Evolutionary conservation across 495 filamentous ascomycete genomes (phyloP).

Genomic region (Neurospora africana): DNA sequence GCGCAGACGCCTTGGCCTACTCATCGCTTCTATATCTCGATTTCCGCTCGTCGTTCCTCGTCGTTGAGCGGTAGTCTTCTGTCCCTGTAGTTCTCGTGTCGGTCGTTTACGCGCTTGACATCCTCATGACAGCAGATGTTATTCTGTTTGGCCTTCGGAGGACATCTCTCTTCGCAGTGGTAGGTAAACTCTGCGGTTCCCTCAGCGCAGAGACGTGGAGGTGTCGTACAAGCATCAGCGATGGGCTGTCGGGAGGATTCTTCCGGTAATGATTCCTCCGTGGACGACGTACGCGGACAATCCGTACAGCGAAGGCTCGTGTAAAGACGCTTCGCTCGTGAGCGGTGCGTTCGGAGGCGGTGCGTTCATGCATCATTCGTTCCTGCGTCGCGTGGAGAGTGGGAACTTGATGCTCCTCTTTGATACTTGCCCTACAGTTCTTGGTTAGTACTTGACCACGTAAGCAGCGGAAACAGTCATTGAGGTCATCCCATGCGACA

Average conservation of each 20-base stretch:
- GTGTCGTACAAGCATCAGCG: not conserved
- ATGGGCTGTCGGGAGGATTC: not conserved
- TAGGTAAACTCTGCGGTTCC: not conserved
- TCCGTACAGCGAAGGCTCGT: too few species aligned
- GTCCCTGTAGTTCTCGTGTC: not conserved
- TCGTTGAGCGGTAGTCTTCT: not conserved
- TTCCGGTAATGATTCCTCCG: not conserved
- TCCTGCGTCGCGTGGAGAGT: not conserved
- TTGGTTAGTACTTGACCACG: not conserved
- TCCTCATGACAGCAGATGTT: not conserved
- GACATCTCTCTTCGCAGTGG: not conserved
- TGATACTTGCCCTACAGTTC: not conserved
- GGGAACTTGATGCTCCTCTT: not conserved
- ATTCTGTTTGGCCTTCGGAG: not conserved
- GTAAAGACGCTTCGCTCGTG: not conserved
- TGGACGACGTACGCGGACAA: not conserved
- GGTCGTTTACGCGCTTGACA: accelerated
- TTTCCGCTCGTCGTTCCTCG: not conserved
- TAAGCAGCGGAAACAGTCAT: not conserved
- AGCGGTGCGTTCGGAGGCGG: not conserved
- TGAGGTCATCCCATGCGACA: not conserved
- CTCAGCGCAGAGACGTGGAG: accelerated
- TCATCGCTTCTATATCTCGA: not conserved
- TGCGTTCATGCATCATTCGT: not conserved
- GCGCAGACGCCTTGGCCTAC: not conserved